Percentiles rank a stretch among this genome's conserved stretches.
Evolutionary conservation across 192 early-diverging fungal genomes (phyloP).

Genomic region (Gonapodya sp.): DNA sequence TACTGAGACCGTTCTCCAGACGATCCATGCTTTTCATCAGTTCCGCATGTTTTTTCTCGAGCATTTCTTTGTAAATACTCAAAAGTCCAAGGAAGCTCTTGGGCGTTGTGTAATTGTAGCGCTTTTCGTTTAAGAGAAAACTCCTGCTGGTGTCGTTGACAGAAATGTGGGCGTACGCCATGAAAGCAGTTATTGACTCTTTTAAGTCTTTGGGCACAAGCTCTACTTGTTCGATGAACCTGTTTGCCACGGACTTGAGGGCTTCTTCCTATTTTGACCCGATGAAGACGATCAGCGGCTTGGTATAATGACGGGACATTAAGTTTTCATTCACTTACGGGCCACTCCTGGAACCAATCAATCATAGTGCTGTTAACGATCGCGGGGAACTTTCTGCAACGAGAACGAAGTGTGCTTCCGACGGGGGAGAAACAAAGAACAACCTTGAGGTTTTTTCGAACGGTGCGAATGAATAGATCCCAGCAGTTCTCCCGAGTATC

Average conservation of each 20-base stretch:
- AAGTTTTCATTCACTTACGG: constrained; percentile 9
- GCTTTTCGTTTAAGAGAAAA: constrained; percentile 52
- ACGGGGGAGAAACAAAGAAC: constrained; percentile 58
- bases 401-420: constrained; percentile 45
- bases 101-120: constrained; percentile 58
- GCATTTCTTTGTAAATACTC: constrained; percentile 53
- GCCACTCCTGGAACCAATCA: constrained; percentile 51
- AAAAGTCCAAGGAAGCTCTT: constrained; percentile 55
- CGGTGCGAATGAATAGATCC: constrained; percentile 50
- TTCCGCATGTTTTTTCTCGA: constrained; percentile 43
- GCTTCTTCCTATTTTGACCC: constrained; percentile 46
- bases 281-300: too few relatives aligned
- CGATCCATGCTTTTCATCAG: constrained; percentile 57
- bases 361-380: constrained; percentile 45
- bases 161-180: constrained; percentile 50
- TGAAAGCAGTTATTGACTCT: constrained; percentile 45
- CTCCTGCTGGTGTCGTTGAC: constrained; percentile 51
- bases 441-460: constrained; percentile 48
- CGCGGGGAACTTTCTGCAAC: constrained; percentile 54
- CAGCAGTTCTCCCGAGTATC: constrained; percentile 56
- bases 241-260: constrained; percentile 44
- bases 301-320: too few relatives aligned
- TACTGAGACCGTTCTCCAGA: constrained; percentile 53
- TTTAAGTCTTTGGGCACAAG: constrained; percentile 42
- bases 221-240: constrained; percentile 46